Evolutionary conservation across 2,329 filamentous ascomycete species (phyloP).

Genomic region (Aspergillus tamarii): DNA sequence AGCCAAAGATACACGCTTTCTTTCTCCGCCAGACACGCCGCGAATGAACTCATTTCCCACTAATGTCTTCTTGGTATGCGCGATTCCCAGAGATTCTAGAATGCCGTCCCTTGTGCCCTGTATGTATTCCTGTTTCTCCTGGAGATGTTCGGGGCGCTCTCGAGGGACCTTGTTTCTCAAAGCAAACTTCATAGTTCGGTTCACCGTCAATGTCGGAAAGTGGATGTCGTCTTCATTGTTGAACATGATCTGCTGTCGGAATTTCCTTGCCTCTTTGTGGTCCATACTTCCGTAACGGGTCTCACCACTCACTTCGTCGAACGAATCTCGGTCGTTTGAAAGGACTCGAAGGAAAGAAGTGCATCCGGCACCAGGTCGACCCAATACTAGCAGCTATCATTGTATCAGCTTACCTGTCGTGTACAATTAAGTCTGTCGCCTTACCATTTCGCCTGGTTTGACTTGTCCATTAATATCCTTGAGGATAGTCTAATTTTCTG

Average conservation of each 20-base stretch:
- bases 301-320: slow-evolving; percentile 58
- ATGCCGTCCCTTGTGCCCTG: slow-evolving; percentile 37
- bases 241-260: slow-evolving; percentile 60
- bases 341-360: slow-evolving; percentile 71
- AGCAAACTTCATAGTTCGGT: slow-evolving; percentile 73
- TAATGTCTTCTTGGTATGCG: slow-evolving; percentile 63
- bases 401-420: background rate
- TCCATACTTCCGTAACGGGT: slow-evolving; percentile 57
- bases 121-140: slow-evolving; percentile 34
- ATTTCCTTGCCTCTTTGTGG: slow-evolving; percentile 48
- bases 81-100: slow-evolving; percentile 34
- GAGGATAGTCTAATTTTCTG: slow-evolving; percentile 40
- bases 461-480: slow-evolving; percentile 45
- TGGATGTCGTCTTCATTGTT: slow-evolving; percentile 77
- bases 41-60: slow-evolving; percentile 68
- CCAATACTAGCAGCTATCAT: slow-evolving; percentile 64
- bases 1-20: slow-evolving; percentile 69
- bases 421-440: background rate
- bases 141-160: slow-evolving; percentile 28
- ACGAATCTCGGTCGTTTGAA: slow-evolving; percentile 65
- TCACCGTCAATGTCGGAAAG: slow-evolving; percentile 74
- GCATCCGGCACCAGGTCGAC: slow-evolving; percentile 69
- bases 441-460: slow-evolving; percentile 49
- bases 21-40: slow-evolving; percentile 69
- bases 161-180: slow-evolving; percentile 53